Conservation (phyloP, 2,329 filamentous ascomycete species). For the Myriosclerotinia curreyana region DNA sequence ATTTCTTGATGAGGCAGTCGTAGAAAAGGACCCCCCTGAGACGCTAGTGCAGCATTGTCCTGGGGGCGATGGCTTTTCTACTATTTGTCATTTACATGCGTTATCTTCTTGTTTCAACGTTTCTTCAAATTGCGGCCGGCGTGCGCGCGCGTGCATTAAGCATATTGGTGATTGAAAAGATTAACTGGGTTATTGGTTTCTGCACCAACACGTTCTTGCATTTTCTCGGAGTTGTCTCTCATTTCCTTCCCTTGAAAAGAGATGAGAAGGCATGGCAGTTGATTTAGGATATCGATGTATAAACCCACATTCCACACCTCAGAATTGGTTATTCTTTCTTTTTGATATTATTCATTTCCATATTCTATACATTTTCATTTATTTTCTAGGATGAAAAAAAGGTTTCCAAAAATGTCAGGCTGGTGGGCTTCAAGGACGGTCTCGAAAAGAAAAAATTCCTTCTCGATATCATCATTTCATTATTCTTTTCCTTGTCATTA, state of each 20-base stretch:
- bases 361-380: not conserved
- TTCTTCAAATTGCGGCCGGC: conserved; percentile 18
- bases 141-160: conserved; percentile 10
- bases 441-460: conserved; percentile 10
- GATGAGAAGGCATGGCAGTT: conserved; percentile 12
- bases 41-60: conserved; percentile 41
- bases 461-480: not conserved
- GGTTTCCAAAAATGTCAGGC: not conserved
- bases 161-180: conserved; percentile 20
- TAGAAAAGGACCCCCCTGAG: conserved; percentile 29
- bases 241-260: not conserved
- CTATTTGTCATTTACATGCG: conserved; percentile 18
- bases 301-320: not conserved
- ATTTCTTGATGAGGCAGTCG: conserved; percentile 24
- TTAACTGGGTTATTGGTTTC: conserved; percentile 14
- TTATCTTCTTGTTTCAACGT: conserved; percentile 18
- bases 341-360: not conserved
- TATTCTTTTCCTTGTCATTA: conserved; percentile 5
- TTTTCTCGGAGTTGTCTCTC: conserved; percentile 11
- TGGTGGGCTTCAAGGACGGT: not conserved
- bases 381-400: conserved; percentile 7
- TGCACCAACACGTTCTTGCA: conserved; percentile 15
- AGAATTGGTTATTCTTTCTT: not conserved
- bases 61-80: conserved; percentile 20
- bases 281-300: conserved; percentile 14